Evolutionary conservation across 768 basidiomycete genomes (phyloP), one percentile per base, ranked within the genome.

Genomic region (Russula sp.): DNA sequence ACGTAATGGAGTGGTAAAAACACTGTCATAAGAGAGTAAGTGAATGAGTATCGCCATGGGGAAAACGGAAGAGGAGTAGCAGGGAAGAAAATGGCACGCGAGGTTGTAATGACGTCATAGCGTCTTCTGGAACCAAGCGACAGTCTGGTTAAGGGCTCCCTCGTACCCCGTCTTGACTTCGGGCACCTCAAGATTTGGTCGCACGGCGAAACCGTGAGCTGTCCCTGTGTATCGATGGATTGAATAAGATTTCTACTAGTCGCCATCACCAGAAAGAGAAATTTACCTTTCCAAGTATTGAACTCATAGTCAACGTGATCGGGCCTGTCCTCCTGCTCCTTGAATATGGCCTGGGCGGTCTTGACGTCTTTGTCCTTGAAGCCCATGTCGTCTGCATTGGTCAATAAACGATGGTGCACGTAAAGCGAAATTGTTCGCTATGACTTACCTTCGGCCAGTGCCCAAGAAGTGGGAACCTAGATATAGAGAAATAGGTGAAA

Each of bases 101-200:
- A 44, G 2, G 14, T 35, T 8, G 53, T 48, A 20, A 4, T 3
- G 31, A 18, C 32, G 1, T 69, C 51, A 67, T 32, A 79, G 66
- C 1, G 79, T 78, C 63, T 76, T 78, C 59, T 73, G 62, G 62
- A 80, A 77, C 77, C 78, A 82, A 16, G 69, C 71, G 8, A 76
- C 71, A 0, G 74, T 74, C 59, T 80, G 77, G n/a, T 75, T 71
- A 47, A 80, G 71, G 10, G 78, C 74, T 16, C 75, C 73, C 56
- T 83, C 77, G 62, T 76, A 83, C 3, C 73, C 79, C 50, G 74
- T 75, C 64, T 77, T 76, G 53, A 81, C 75, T 34, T 78, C 77
- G 1, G 77, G 74, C 13, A 77, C 72, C 6, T 63, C 68, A 40
- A 81, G 70, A 61, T 80, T 77, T 3, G 80, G 81, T 14, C 81